Base-by-base conservation (phyloP, 2,329 filamentous ascomycete species). In the Trichoderma aggressivum region DNA sequence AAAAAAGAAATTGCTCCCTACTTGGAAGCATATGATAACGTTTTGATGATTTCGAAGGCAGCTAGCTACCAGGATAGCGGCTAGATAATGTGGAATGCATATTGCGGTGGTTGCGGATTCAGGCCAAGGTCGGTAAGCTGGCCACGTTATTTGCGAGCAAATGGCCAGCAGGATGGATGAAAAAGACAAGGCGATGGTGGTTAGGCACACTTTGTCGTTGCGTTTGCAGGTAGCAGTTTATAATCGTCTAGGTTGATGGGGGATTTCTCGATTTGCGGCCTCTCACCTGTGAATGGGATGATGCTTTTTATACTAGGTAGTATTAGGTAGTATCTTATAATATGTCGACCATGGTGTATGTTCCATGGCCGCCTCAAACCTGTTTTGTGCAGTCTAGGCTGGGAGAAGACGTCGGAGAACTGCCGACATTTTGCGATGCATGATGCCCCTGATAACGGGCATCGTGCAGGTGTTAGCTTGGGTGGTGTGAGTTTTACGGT, bases 1-100 rank as follows among this genome's bases (percentile, higher is more conserved):
- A 53, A 69, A 69, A 59, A 61, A n/a, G 26, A 53, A 21, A 32
- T 21, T 28, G 66, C 56, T 53, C 28, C 21, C 24, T 53, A 14
- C 34, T 50, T 36, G 30, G 65, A 61, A 58, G 66, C 55, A 61
- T 60, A 60, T 61, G 55, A 68, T 34, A 21, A 69, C 32, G 47
- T 24, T 21, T 61, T 69, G 66, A 69, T 60, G 66, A 69, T 61
- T 34, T 28, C 16, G 50, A 61, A 36, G 24, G 56, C 56, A 28
- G 56, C 56, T 53, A 56, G 56, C 56, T 53, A 56, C 55, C 34
- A 28, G 59, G 39, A n/a, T 34, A 36, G 66, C 56, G 39, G 56
- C 56, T 53, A 47, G 56, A 47, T 69, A 69, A 60, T 69, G 43
- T 36, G 56, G 66, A 69, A 61, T 69, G 66, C 21, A 69, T 69